These are phyloP conservation scores for Polygonum aviculare DNA, from an alignment of 148 eudicot species.

Conservation along the genomic window DNA sequence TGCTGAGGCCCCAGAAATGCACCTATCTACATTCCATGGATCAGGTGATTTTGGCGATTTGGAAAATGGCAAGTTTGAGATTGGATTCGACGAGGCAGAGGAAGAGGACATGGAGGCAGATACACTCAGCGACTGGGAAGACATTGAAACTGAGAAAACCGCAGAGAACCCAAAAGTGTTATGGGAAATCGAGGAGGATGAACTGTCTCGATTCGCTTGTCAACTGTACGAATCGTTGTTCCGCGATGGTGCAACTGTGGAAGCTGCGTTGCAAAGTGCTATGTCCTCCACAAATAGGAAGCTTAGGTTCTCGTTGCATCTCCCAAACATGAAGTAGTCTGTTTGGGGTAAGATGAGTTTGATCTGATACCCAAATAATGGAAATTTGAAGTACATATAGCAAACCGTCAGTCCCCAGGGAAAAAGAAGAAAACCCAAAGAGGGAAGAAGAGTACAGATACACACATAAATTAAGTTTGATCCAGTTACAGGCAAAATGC, in stretches of 20 bases:
- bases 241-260: slow-evolving; percentile 50
- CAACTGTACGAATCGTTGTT: slow-evolving; percentile 61
- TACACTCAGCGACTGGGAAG: slow-evolving; percentile 94
- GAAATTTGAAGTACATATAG: slow-evolving; percentile 6
- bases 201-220: slow-evolving; percentile 63
- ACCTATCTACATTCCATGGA: slow-evolving; percentile 58
- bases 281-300: slow-evolving; percentile 52
- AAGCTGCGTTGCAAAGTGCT: slow-evolving; percentile 55
- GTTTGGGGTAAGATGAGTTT: background rate
- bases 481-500: background rate
- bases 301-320: slow-evolving; percentile 75
- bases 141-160: slow-evolving; percentile 61
- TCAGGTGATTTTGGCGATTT: slow-evolving; percentile 48
- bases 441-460: background rate
- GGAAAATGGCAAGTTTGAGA: slow-evolving; percentile 85
- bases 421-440: background rate
- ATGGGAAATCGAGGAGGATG: slow-evolving; percentile 87
- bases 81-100: slow-evolving; percentile 65
- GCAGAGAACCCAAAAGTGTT: slow-evolving; percentile 36
- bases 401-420: background rate
- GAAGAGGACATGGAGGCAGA: slow-evolving; percentile 23
- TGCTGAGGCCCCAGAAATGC: slow-evolving; percentile 69
- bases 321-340: slow-evolving; percentile 46
- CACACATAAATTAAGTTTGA: background rate
- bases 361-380: background rate